These are phyloP conservation scores for Metschnikowia rubicola DNA, from an alignment of 805 yeast species.

Conservation along the genomic window DNA sequence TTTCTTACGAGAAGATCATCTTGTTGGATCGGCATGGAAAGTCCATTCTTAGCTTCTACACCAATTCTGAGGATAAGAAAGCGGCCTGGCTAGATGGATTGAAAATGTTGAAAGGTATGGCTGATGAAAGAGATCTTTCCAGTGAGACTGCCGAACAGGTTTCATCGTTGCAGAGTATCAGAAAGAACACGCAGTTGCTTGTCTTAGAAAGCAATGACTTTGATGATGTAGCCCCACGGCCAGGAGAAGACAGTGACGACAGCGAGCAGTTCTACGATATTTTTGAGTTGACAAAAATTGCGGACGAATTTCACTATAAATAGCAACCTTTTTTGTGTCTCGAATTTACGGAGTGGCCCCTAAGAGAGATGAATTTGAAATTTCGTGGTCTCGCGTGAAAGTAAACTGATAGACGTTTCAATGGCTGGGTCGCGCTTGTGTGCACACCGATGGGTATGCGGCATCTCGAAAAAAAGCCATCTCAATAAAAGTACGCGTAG, in stretches of 20 bases:
- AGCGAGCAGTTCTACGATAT: conserved; percentile 30
- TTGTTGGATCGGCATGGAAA: conserved; percentile 43
- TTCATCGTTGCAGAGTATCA: conserved; percentile 30
- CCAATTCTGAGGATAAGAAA: conserved; percentile 66
- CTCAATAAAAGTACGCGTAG: background rate
- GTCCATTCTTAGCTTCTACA: conserved; percentile 54
- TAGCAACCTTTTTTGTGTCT: background rate
- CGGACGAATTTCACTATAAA: conserved; percentile 25
- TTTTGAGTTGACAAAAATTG: conserved; percentile 22
- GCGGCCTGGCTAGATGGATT: conserved; percentile 80
- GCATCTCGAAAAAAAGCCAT: conserved; percentile 7
- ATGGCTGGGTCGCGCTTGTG: background rate
- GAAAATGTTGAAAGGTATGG: conserved; percentile 41
- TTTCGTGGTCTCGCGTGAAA: no score
- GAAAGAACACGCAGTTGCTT: conserved; percentile 40
- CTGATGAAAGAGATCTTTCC: conserved; percentile 31
- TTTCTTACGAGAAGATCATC: conserved; percentile 54
- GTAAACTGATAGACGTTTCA: background rate
- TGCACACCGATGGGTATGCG: conserved; percentile 6
- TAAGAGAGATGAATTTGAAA: no score
- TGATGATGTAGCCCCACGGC: conserved; percentile 15
- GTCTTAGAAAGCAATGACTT: conserved; percentile 28
- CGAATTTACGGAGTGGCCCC: no score
- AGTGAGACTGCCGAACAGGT: conserved; percentile 37
- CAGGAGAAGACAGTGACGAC: conserved; percentile 18